Conservation (phyloP, 73 alveolate species). For the Paramecium biaurelia region DNA sequence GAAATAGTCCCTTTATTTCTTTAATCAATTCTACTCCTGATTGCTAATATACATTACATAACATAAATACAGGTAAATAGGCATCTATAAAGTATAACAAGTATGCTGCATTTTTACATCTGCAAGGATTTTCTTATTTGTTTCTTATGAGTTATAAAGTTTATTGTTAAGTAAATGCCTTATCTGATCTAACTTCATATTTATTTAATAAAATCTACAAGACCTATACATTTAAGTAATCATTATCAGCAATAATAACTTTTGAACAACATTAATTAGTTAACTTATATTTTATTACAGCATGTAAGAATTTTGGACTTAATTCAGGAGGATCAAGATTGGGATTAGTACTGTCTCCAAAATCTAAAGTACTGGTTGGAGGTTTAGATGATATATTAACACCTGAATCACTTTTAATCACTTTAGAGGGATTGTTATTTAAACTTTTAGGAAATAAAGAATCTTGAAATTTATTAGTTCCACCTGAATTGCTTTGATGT, state of each 20-base stretch:
- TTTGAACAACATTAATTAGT: conserved; percentile 42
- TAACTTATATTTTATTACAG: background rate
- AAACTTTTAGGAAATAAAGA: conserved; percentile 1
- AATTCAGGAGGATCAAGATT: conserved; percentile 31
- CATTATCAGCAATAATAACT: conserved; percentile 41
- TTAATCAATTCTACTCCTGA: conserved; percentile 15
- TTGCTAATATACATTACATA: background rate
- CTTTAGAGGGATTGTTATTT: background rate
- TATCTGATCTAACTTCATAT: conserved; percentile 25
- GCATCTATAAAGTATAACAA: conserved; percentile 24
- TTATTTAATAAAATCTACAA: background rate
- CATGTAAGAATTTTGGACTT: background rate
- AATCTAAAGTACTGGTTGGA: background rate
- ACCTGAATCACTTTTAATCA: background rate
- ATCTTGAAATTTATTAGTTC: conserved; percentile 34
- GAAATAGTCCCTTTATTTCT: background rate
- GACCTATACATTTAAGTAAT: background rate
- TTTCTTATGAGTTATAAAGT: background rate
- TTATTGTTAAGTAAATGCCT: background rate
- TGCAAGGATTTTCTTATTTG: conserved; percentile 1
- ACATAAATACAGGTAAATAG: background rate
- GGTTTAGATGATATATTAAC: conserved; percentile 26
- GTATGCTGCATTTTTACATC: conserved; percentile 33
- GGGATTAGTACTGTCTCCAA: conserved; percentile 48
- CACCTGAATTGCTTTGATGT: conserved; percentile 8